A percentile compares a stretch with the other conserved stretches of the same genome.
These are phyloP conservation scores for Xylaria sp. DNA, from an alignment of 2,329 filamentous ascomycete species.

Conservation along the genomic window DNA sequence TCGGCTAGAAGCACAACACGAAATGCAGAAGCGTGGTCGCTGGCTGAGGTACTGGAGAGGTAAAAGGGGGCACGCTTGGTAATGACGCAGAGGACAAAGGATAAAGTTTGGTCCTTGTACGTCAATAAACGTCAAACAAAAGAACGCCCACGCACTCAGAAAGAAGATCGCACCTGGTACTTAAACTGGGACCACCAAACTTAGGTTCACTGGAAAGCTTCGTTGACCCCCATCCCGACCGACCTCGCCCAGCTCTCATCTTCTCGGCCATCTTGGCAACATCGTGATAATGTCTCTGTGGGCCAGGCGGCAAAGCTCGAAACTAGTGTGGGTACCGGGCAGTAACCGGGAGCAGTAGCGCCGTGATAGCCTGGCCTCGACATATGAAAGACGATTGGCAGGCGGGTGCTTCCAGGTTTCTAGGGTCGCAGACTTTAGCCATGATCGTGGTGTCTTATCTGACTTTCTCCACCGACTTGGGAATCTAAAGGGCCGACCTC, in stretches of 20 bases:
- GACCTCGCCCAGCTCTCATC: constrained; percentile 9
- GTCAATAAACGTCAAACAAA: constrained; percentile 28
- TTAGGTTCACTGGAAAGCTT: constrained; percentile 11
- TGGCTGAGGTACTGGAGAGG: not conserved
- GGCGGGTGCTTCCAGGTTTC: constrained; percentile 10
- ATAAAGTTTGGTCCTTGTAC: constrained; percentile 31
- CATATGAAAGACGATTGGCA: constrained; percentile 30
- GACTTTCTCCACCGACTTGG: constrained; percentile 27
- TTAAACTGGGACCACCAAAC: constrained; percentile 22
- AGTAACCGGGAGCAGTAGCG: constrained; percentile 15
- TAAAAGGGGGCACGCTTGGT: constrained; percentile 13
- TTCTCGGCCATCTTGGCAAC: constrained; percentile 24
- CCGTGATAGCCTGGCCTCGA: constrained; percentile 13
- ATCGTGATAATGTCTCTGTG: constrained; percentile 29
- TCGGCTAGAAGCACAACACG: constrained; percentile 4
- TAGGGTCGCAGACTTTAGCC: constrained; percentile 7
- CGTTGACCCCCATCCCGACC: constrained; percentile 5
- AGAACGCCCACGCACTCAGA: constrained; percentile 9
- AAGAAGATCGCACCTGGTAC: constrained; percentile 12
- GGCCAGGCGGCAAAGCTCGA: constrained; percentile 22
- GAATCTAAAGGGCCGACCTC: constrained; percentile 16
- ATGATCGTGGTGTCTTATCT: constrained; percentile 28
- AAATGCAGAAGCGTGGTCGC: constrained; percentile 17
- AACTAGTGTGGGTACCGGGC: constrained; percentile 10
- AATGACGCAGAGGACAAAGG: constrained; percentile 29